Evolutionary conservation across 2,329 filamentous ascomycete genomes (phyloP), one percentile per base, ranked within the genome.

Genomic region (Cercospora sp.): DNA sequence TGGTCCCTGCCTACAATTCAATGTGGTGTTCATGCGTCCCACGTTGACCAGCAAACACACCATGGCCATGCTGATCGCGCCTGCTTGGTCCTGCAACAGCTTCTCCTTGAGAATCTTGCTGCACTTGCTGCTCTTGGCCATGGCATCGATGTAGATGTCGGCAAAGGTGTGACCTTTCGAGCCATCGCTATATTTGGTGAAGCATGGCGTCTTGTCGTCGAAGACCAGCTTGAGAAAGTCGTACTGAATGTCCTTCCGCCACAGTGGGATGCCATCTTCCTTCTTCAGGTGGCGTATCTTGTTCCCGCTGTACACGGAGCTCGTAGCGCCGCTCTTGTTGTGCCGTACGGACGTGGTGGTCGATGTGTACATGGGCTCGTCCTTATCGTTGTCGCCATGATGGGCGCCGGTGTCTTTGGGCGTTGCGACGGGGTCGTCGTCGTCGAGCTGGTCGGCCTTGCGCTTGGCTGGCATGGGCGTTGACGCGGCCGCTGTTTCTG

Each of bases 61-160:
- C 95, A 99, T 99, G 63, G 95, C 95, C 95, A 99, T 99, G 77
- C 93, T 94, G 79, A 97, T 93, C 40, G 94, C 95, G 23, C 94
- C 94, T 72, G 93, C 90, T 76, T 92, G 90, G 79, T 99, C 95
- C 73, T 90, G 95, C 76, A 97, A 86, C 72, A 99, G 86, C 84
- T 99, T 98, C 81, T 99, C 95, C 80, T 97, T 93, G 71, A 99
- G 85, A 60, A 99, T 95, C 82, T 98, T 98, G 85, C 95, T 98
- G 30, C 94, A 98, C 84, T 99, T 99, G 85, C 93, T 97, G 82
- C 95, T 99, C 79, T 93, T 89, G 3, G 95, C 93, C 94, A 99
- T 98, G 69, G 95, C 94, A 80, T 98, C 95, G 76, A 99, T 94
- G 81, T 99, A 99, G 69, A 99, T 88, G 79, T 98, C 94, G 69